phyloP scores from a whole-genome alignment of 2,329 filamentous ascomycete genomes.

The Cercospora canescens region DNA sequence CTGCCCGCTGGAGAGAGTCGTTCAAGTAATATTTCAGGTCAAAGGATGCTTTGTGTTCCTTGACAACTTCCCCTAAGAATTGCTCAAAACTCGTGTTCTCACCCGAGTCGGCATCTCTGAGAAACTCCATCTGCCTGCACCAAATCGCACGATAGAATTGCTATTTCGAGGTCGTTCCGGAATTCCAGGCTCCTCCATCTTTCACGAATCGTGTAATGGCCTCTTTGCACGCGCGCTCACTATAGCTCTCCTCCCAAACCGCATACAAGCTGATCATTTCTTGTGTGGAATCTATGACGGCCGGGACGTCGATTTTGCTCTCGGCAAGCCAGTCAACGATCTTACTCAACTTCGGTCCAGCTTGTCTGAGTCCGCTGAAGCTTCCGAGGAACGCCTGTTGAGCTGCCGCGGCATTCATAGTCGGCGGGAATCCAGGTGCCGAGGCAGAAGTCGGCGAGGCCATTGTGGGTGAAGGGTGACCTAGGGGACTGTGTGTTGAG shows the following conservation, averaged over 20 bases:
- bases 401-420: slow-evolving; percentile 31
- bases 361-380: slow-evolving; percentile 37
- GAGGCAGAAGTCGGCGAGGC: slow-evolving; percentile 27
- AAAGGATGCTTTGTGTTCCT: not conserved
- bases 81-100: not conserved
- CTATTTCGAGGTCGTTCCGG: slow-evolving; percentile 2
- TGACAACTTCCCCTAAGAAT: not conserved
- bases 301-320: slow-evolving; percentile 79
- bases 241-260: slow-evolving; percentile 65
- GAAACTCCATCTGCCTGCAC: not conserved
- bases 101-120: not conserved
- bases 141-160: not conserved
- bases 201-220: slow-evolving; percentile 63
- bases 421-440: slow-evolving; percentile 20
- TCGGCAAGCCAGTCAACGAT: slow-evolving; percentile 82
- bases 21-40: not conserved
- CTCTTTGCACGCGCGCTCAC: slow-evolving; percentile 65
- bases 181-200: slow-evolving; percentile 43
- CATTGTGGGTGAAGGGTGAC: slow-evolving; percentile 18
- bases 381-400: slow-evolving; percentile 37
- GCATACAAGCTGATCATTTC: slow-evolving; percentile 91
- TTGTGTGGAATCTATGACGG: slow-evolving; percentile 85
- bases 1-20: too few relatives aligned
- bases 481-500: slow-evolving; percentile 29
- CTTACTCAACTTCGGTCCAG: slow-evolving; percentile 41